Evolutionary conservation across 2,329 filamentous ascomycete genomes (phyloP).

Genomic region (Pseudocercospora musae): DNA sequence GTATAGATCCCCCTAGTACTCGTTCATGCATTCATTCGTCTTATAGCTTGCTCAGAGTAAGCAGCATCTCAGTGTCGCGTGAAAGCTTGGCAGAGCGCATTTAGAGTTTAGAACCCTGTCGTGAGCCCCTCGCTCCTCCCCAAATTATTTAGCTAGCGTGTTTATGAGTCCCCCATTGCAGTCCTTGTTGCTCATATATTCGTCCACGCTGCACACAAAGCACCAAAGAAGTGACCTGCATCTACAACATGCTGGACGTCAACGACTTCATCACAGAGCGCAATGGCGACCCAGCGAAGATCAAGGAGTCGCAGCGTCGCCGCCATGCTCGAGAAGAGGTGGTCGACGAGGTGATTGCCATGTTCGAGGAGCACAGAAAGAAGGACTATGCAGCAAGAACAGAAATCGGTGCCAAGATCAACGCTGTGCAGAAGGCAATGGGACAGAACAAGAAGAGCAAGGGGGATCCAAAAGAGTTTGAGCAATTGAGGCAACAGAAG

Average conservation of each 20-base stretch:
- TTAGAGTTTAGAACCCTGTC: not conserved
- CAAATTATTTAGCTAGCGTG: not conserved
- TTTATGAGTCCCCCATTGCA: not conserved
- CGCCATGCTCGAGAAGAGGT: constrained; percentile 75
- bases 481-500: constrained; percentile 76
- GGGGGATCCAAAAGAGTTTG: constrained; percentile 78
- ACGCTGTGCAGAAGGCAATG: constrained; percentile 85
- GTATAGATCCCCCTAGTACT: not conserved
- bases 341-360: constrained; percentile 84
- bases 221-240: not conserved
- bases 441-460: constrained; percentile 91
- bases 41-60: not conserved
- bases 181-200: not conserved
- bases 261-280: constrained; percentile 65
- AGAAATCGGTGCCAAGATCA: constrained; percentile 80
- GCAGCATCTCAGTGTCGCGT: not conserved
- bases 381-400: constrained; percentile 58
- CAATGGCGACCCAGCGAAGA: constrained; percentile 85
- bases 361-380: constrained; percentile 81
- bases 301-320: constrained; percentile 84
- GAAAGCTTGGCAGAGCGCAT: not conserved
- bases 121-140: not conserved
- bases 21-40: not conserved
- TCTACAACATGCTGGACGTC: constrained; percentile 40
- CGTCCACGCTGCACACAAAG: not conserved